A percentile compares a stretch with the other conserved stretches of the same genome.
Conservation (phyloP, 768 basidiomycete genomes). For the Naganishia vaughanmartiniae region DNA sequence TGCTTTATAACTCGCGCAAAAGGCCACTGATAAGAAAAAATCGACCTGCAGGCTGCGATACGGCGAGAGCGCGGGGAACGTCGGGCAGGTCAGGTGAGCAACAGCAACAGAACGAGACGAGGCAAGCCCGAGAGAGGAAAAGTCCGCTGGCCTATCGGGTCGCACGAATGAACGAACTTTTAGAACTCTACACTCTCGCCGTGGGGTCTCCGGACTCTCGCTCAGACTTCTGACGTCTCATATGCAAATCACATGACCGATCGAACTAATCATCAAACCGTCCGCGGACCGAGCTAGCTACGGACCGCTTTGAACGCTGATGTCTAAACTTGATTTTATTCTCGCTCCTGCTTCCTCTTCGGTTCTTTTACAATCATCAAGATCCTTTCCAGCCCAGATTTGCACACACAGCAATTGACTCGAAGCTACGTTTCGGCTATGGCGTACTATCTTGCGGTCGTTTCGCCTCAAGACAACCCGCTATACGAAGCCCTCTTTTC, state of each 20-base stretch:
- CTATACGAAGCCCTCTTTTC: constrained; percentile 53
- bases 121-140: background rate
- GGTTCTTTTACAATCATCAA: background rate
- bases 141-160: constrained; percentile 20
- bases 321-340: no score
- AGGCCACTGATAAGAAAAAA: background rate
- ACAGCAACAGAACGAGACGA: no score
- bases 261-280: no score
- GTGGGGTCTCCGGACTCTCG: constrained; percentile 16
- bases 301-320: no score
- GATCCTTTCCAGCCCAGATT: background rate
- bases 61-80: no score
- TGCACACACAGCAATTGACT: background rate
- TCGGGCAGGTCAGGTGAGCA: background rate
- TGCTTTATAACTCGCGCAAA: background rate
- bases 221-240: background rate
- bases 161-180: background rate
- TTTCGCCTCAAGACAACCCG: constrained; percentile 55
- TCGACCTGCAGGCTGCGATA: background rate
- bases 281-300: no score
- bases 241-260: background rate
- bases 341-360: background rate
- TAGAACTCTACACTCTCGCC: constrained; percentile 13
- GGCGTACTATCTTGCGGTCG: constrained; percentile 55
- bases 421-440: constrained; percentile 28